Percentiles rank a stretch among this genome's conserved stretches.
phyloP scores from a whole-genome alignment of 106 monocot genomes.

The Amphibolis antarctica region DNA sequence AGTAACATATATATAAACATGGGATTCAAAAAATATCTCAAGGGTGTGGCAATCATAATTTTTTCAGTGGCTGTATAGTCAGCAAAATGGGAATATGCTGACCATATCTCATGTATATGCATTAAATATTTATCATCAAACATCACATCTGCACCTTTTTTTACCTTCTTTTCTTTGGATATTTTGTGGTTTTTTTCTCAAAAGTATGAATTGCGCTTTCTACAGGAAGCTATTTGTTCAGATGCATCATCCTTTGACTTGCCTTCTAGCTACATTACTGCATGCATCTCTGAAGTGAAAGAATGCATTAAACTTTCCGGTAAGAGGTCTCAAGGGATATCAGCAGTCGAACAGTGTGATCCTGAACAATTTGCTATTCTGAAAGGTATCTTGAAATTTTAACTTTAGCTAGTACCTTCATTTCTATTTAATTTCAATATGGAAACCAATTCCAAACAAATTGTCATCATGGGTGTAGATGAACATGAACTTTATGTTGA shows the following conservation, averaged over 20 bases:
- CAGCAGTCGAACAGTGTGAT: slow-evolving; percentile 68
- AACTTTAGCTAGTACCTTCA: not conserved
- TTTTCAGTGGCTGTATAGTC: too few relatives aligned
- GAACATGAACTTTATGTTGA: too few relatives aligned
- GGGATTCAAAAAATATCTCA: too few relatives aligned
- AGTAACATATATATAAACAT: too few relatives aligned
- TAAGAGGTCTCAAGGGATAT: slow-evolving; percentile 49
- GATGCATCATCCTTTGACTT: slow-evolving; percentile 98
- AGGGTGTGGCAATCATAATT: too few relatives aligned
- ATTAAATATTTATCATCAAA: too few relatives aligned
- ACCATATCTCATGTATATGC: too few relatives aligned
- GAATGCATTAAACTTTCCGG: slow-evolving; percentile 57
- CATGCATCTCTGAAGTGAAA: slow-evolving; percentile 88
- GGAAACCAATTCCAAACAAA: too few relatives aligned
- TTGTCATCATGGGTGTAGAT: too few relatives aligned
- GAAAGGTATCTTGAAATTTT: slow-evolving; percentile 31
- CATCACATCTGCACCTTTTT: not conserved
- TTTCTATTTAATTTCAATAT: not conserved
- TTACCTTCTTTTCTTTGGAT: not conserved
- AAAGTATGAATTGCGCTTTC: not conserved
- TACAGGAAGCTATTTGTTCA: slow-evolving; percentile 88
- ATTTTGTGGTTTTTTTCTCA: not conserved
- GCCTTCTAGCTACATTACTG: slow-evolving; percentile 44
- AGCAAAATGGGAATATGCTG: too few relatives aligned
- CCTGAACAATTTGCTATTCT: slow-evolving; percentile 98